A percentile compares a stretch with the other conserved stretches of the same genome.
Evolutionary conservation across 2,329 filamentous ascomycete genomes (phyloP).

Genomic region (Pestalotiopsis sp.): DNA sequence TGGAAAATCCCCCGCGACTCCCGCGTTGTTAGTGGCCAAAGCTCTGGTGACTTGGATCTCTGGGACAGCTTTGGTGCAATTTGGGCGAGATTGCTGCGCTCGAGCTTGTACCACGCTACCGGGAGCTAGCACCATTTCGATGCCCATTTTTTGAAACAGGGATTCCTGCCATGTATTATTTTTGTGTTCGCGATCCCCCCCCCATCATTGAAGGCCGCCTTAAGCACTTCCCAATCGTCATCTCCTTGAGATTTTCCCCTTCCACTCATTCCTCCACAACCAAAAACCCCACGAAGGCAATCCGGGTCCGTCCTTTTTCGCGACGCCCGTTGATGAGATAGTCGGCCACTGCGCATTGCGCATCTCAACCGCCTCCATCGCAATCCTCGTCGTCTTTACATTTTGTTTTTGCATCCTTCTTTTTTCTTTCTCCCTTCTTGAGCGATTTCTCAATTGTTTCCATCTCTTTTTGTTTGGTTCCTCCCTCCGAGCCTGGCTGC

Average conservation of each 20-base stretch:
- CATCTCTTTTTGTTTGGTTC: background rate
- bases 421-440: background rate
- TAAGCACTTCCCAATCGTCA: slow-evolving; percentile 7
- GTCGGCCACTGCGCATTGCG: slow-evolving; percentile 5
- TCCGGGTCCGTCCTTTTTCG: background rate
- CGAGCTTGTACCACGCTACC: background rate
- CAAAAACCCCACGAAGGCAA: slow-evolving; percentile 5
- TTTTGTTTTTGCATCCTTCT: background rate
- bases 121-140: background rate
- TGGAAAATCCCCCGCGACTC: background rate
- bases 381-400: background rate
- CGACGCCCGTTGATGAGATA: slow-evolving; percentile 1
- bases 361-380: background rate
- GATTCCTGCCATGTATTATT: background rate
- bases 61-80: background rate
- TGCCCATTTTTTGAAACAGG: slow-evolving; percentile 3
- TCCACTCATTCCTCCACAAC: slow-evolving; percentile 11
- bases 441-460: background rate
- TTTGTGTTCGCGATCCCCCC: background rate
- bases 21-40: background rate
- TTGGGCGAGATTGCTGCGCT: background rate
- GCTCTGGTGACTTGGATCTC: background rate
- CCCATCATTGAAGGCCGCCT: background rate
- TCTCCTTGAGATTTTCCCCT: slow-evolving; percentile 7
- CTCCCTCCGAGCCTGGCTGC: background rate